Percentiles rank a stretch among this genome's conserved stretches.
Conservation (phyloP, 129 eudicot genomes). For the Artemisia annua region DNA sequence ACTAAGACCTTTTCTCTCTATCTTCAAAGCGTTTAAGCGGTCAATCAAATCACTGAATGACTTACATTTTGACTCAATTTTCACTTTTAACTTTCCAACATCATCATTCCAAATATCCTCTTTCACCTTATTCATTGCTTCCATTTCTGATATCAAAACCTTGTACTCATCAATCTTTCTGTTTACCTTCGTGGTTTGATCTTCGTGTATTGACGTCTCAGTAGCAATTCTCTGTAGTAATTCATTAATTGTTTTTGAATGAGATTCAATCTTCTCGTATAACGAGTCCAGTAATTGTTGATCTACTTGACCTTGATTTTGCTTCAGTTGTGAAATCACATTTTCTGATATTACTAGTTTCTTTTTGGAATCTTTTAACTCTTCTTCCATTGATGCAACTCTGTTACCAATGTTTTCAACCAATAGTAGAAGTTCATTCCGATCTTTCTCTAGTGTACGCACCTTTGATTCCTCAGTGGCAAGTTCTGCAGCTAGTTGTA, state of each 20-base stretch:
- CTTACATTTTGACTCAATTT: conserved; percentile 32
- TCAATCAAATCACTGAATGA: conserved; percentile 20
- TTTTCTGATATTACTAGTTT: conserved; percentile 40
- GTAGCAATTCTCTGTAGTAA: conserved; percentile 43
- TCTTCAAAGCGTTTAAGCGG: conserved; percentile 38
- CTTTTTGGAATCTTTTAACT: conserved; percentile 38
- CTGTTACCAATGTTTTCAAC: conserved; percentile 24
- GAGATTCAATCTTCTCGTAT: conserved; percentile 43
- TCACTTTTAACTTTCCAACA: conserved; percentile 32
- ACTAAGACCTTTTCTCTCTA: conserved; percentile 51
- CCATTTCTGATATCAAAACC: conserved; percentile 36
- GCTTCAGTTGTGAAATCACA: conserved; percentile 28
- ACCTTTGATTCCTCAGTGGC: conserved; percentile 50
- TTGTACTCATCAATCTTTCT: conserved; percentile 29
- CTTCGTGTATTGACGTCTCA: conserved; percentile 40
- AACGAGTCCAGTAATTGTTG: conserved; percentile 30
- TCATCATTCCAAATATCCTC: conserved; percentile 36
- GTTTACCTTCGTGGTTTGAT: conserved; percentile 43
- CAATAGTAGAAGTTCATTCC: conserved; percentile 37
- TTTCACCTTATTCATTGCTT: conserved; percentile 35
- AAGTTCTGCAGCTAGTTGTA: conserved; percentile 3
- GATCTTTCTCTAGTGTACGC: conserved; percentile 44
- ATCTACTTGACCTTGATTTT: conserved; percentile 34
- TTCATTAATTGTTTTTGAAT: conserved; percentile 37
- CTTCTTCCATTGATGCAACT: conserved; percentile 26